Evolutionary conservation across 441 rosid species (phyloP).

Genomic region (Adansonia gregorii): DNA sequence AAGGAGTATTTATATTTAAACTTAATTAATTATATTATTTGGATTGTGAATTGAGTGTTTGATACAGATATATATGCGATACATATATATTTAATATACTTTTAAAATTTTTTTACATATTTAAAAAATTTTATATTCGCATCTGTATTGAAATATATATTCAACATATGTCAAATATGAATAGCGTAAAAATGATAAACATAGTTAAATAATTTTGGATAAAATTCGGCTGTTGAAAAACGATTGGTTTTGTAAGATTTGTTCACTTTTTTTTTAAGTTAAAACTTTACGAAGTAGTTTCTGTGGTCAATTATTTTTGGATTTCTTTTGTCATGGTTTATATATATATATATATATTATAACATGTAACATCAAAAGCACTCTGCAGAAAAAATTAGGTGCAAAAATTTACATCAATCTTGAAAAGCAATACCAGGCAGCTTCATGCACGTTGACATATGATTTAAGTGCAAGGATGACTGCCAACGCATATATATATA

Average conservation of each 20-base stretch:
- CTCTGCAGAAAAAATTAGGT: neutral
- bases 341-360: neutral
- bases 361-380: constrained; percentile 7
- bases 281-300: neutral
- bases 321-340: neutral
- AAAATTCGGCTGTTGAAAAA: neutral
- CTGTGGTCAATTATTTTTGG: neutral
- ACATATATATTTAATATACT: too few species aligned
- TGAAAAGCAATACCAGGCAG: neutral
- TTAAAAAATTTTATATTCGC: too few species aligned
- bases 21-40: too few species aligned
- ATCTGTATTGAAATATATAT: too few species aligned
- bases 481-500: neutral
- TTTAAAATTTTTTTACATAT: too few species aligned
- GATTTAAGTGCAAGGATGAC: neutral
- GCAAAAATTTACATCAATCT: neutral
- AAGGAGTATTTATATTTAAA: too few species aligned
- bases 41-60: too few species aligned
- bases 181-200: too few species aligned
- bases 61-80: too few species aligned
- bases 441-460: neutral
- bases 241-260: neutral
- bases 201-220: too few species aligned
- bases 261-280: neutral
- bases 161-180: neutral